Evolutionary conservation across 768 basidiomycete genomes (phyloP).

Genomic region (Lentinus brumalis): DNA sequence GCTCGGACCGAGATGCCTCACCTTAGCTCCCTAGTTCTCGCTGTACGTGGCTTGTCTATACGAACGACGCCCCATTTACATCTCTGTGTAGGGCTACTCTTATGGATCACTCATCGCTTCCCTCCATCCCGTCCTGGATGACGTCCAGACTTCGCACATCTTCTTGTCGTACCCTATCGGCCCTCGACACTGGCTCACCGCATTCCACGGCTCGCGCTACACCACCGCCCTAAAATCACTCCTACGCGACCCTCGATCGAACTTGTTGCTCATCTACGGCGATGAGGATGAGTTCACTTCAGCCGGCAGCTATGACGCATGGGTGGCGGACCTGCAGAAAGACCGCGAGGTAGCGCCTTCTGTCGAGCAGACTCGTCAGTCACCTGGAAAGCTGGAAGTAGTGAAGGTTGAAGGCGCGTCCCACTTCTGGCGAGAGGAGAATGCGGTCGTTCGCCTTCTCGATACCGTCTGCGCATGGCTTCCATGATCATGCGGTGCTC

Average conservation of each 20-base stretch:
- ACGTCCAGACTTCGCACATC: conserved; percentile 62
- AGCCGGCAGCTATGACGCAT: conserved; percentile 51
- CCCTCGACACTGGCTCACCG: conserved; percentile 64
- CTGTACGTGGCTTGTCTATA: conserved; percentile 47
- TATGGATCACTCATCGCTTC: conserved; percentile 77
- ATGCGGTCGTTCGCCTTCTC: conserved; percentile 11
- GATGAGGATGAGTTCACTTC: conserved; percentile 74
- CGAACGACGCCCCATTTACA: neutral
- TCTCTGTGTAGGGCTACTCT: conserved; percentile 69
- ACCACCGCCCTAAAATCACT: conserved; percentile 51
- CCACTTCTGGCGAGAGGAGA: conserved; percentile 65
- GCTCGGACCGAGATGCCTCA: conserved; percentile 45
- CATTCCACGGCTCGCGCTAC: conserved; percentile 65
- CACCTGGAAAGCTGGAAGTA: conserved; percentile 26
- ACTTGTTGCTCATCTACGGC: conserved; percentile 67
- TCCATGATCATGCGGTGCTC: neutral
- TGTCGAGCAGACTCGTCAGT: conserved; percentile 12
- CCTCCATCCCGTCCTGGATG: conserved; percentile 55
- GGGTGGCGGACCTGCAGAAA: conserved; percentile 46
- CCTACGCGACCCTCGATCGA: conserved; percentile 44
- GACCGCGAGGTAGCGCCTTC: conserved; percentile 16
- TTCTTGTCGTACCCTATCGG: conserved; percentile 79
- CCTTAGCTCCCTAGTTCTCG: conserved; percentile 54
- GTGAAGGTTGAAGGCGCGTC: conserved; percentile 49
- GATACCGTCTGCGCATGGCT: conserved; percentile 21